Evolutionary conservation across 169 alveolate genomes (phyloP).

Genomic region (Eimeria zaria): DNA sequence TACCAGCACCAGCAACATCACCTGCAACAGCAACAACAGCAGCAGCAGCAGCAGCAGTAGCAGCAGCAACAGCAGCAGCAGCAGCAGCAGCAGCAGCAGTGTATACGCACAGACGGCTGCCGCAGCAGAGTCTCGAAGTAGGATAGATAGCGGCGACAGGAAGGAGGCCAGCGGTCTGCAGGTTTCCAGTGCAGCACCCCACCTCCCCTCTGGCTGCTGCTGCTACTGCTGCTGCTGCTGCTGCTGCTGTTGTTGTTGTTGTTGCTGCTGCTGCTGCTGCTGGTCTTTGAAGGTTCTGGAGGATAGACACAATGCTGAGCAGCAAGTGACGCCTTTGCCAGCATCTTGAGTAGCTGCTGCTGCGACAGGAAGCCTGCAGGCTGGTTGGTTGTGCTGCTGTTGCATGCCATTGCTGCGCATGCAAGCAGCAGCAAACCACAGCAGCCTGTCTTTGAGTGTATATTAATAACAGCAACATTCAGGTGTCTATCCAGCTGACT

Average conservation of each 20-base stretch:
- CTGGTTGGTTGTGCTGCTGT: slow-evolving; percentile 26
- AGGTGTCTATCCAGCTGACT: slow-evolving; percentile 60
- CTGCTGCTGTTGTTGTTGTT: slow-evolving; percentile 27
- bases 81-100: background rate
- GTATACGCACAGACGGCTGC: slow-evolving; percentile 10
- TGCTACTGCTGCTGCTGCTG: background rate
- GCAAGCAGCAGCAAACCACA: slow-evolving; percentile 75
- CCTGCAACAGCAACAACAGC: background rate
- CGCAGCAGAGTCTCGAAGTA: slow-evolving; percentile 72
- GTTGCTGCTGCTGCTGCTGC: slow-evolving; percentile 9
- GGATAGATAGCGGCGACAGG: slow-evolving; percentile 70
- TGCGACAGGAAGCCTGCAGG: slow-evolving; percentile 43
- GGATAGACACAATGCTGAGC: slow-evolving; percentile 61
- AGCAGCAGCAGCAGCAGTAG: slow-evolving; percentile 1
- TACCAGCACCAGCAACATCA: background rate
- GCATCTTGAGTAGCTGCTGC: slow-evolving; percentile 76
- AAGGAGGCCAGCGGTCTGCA: slow-evolving; percentile 72
- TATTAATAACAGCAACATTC: slow-evolving; percentile 43
- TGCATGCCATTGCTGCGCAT: slow-evolving; percentile 57
- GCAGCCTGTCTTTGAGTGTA: slow-evolving; percentile 66
- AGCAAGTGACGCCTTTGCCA: slow-evolving; percentile 45
- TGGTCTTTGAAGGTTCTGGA: background rate
- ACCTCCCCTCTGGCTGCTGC: slow-evolving; percentile 46
- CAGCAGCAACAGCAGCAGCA: background rate
- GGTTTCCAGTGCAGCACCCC: slow-evolving; percentile 78